Base-by-base conservation (phyloP, 169 alveolate genomes). In the Eimeria necatrix region DNA sequence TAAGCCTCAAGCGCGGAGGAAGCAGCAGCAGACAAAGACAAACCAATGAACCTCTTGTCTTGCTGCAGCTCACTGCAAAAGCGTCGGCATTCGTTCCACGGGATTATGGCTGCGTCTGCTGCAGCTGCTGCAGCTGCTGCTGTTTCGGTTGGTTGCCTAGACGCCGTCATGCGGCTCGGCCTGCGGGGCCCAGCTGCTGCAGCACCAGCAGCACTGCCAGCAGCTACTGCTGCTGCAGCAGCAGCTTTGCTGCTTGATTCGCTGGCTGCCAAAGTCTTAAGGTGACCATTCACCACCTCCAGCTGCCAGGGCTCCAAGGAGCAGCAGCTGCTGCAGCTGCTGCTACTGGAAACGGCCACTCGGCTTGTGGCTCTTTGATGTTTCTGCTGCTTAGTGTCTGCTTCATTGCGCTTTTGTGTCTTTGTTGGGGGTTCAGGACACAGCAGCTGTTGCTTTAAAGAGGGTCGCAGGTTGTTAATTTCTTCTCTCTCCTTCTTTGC, bases 81-180 rank as follows among this genome's bases (percentile, higher is more conserved):
- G 59, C 26, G 41, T 9, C 60, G 60, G 12, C 85, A 74, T 12
- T 74, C 85, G 56, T 74, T 48, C 12, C 41, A 46, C 24, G 85
- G 85, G 10, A 74, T 32, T 26, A 48, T 41, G 18, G 85, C 85
- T 32, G 85, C 60, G 7, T 74, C 85, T 74, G 60, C 61, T 74
- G 85, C 85, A 41, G 85, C 85, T 74, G 85, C 52, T 48, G 85
- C 85, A 18, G 85, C 61, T 74, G 26, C 85, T 74, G 85, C 61
- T 74, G 26, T 53, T 74, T 32, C 85, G 41, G 61, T 18, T 20
- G 85, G 18, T 10, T 26, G 60, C 60, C 26, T 74, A 5, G 60
- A 8, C 0, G 59, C 9, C 60, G 32, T n/a, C 60, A 74, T 41
- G 7, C 85, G 20, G 59, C 85, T 74, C 32, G 32, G 22, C 26